Evolutionary conservation across 1,284 basidiomycete species (phyloP).

Genomic region (Bjerkandera adusta): DNA sequence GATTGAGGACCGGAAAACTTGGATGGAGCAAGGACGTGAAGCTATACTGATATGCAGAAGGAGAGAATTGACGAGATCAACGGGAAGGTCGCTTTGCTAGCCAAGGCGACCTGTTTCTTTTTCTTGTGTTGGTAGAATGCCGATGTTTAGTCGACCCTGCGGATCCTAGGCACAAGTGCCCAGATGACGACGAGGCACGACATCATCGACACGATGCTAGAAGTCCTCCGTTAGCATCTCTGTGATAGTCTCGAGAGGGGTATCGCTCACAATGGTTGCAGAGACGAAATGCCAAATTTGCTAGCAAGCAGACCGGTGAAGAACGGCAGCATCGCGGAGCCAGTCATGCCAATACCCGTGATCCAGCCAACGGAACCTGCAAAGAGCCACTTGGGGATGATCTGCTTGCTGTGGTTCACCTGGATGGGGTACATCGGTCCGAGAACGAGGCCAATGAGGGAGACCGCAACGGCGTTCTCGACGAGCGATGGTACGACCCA

Average conservation of each 20-base stretch:
- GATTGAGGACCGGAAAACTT: no score
- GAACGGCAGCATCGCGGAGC: conserved; percentile 66
- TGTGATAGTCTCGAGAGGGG: not conserved
- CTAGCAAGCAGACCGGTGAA: conserved; percentile 54
- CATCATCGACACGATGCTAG: conserved; percentile 21
- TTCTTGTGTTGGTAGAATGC: no score
- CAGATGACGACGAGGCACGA: conserved; percentile 32
- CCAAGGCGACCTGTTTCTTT: no score
- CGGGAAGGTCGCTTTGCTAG: no score
- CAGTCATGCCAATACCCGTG: conserved; percentile 62
- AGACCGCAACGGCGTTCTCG: conserved; percentile 57
- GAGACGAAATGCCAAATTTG: conserved; percentile 51
- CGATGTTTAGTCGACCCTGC: conserved; percentile 21
- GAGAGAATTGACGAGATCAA: no score
- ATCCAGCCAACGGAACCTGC: conserved; percentile 70
- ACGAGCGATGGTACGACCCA: conserved; percentile 64
- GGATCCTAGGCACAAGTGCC: conserved; percentile 28
- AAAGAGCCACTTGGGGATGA: conserved; percentile 62
- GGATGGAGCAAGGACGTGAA: no score
- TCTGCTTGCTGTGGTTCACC: conserved; percentile 54
- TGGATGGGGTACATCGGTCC: conserved; percentile 65
- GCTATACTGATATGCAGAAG: no score
- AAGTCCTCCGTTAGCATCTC: not conserved
- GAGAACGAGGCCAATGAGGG: conserved; percentile 45
- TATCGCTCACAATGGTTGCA: conserved; percentile 55